A percentile compares a stretch with the other conserved stretches of the same genome.
Conservation (phyloP, 805 yeast genomes). For the Starmerella scarabaei region DNA sequence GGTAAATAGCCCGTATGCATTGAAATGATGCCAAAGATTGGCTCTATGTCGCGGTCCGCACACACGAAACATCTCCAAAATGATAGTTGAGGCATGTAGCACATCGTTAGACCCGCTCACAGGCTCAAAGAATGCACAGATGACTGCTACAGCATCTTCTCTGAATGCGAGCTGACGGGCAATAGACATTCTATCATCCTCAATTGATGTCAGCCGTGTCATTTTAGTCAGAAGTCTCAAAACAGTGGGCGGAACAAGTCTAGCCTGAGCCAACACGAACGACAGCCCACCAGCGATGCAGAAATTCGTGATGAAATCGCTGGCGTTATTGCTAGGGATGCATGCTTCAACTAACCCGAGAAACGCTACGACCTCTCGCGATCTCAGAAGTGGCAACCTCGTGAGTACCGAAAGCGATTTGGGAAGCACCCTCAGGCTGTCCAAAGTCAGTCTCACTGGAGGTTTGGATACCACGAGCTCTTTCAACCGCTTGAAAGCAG, state of each 20-base stretch:
- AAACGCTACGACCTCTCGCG: slow-evolving; percentile 4
- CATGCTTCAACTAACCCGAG: slow-evolving; percentile 14
- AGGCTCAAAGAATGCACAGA: slow-evolving; percentile 10
- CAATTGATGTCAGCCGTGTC: not conserved
- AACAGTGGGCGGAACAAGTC: slow-evolving; percentile 2
- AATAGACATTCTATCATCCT: slow-evolving; percentile 7
- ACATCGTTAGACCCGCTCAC: slow-evolving; percentile 2
- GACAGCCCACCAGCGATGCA: slow-evolving; percentile 21
- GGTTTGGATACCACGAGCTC: slow-evolving; percentile 20
- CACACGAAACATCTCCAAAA: slow-evolving; percentile 15
- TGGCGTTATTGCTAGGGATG: slow-evolving; percentile 8
- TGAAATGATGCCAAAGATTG: slow-evolving; percentile 21
- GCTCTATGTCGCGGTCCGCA: slow-evolving; percentile 20
- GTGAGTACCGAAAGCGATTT: slow-evolving; percentile 5
- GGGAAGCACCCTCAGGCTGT: slow-evolving; percentile 13
- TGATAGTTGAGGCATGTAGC: slow-evolving; percentile 8
- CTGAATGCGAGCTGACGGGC: slow-evolving; percentile 17
- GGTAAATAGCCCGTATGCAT: slow-evolving; percentile 12
- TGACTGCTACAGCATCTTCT: slow-evolving; percentile 15
- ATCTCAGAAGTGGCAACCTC: not conserved
- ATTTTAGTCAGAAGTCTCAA: slow-evolving; percentile 9
- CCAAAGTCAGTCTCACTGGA: slow-evolving; percentile 8
- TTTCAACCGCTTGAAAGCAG: slow-evolving; percentile 14
- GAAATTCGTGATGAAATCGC: slow-evolving; percentile 15
- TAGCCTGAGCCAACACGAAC: slow-evolving; percentile 13